Evolutionary conservation across 805 yeast species (phyloP).

Genomic region (Aciculoconidium aculeatum): DNA sequence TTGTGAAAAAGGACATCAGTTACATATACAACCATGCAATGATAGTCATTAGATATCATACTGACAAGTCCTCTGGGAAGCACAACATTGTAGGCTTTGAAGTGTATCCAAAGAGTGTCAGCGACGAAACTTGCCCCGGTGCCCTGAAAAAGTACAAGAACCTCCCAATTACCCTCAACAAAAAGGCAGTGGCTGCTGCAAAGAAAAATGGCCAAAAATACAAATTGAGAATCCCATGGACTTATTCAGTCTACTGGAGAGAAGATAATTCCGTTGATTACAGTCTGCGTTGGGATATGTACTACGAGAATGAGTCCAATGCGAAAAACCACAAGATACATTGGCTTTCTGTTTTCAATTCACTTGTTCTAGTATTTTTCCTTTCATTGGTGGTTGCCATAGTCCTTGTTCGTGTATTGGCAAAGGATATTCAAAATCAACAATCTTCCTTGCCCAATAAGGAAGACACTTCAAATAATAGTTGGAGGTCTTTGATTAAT

Average conservation of each 20-base stretch:
- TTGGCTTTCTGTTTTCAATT: conserved; percentile 72
- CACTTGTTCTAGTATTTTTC: conserved; percentile 57
- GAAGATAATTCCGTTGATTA: conserved; percentile 66
- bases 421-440: conserved; percentile 38
- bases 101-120: conserved; percentile 78
- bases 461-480: conserved; percentile 3
- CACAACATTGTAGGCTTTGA: conserved; percentile 73
- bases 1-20: conserved; percentile 47
- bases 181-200: conserved; percentile 10
- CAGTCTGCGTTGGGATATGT: conserved; percentile 68
- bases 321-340: conserved; percentile 49
- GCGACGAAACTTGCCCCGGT: conserved; percentile 67
- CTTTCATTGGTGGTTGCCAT: conserved; percentile 61
- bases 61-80: conserved; percentile 29
- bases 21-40: conserved; percentile 76
- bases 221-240: conserved; percentile 56
- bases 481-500: conserved; percentile 48
- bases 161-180: conserved; percentile 41
- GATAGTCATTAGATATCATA: conserved; percentile 70
- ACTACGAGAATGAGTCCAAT: conserved; percentile 49
- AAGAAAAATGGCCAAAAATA: conserved; percentile 24
- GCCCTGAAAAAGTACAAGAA: conserved; percentile 55
- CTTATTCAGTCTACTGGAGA: conserved; percentile 85
- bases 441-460: conserved; percentile 11
- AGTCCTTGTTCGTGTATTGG: conserved; percentile 52